Conservation (phyloP, 768 basidiomycete species). For the Astraeus odoratus region DNA sequence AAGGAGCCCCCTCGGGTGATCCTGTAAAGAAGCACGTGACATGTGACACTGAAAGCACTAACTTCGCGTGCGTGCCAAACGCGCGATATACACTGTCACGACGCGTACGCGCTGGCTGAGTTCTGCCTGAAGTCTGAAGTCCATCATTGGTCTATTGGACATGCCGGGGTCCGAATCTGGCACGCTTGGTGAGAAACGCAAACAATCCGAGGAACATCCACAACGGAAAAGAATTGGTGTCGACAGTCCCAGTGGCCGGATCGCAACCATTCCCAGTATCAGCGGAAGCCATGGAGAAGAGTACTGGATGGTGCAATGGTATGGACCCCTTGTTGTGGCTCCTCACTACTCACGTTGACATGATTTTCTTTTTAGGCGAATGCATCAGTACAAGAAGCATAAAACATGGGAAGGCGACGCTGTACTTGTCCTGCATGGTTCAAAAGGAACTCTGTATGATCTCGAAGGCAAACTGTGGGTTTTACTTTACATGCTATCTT, state of each 20-base stretch:
- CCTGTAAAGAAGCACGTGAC: too few relatives aligned
- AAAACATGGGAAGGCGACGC: constrained; percentile 89
- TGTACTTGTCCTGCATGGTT: constrained; percentile 46
- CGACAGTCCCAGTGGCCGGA: constrained; percentile 10
- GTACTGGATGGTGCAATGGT: constrained; percentile 83
- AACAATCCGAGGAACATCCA: constrained; percentile 16
- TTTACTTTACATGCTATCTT: background rate
- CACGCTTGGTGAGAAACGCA: constrained; percentile 24
- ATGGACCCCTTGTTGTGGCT: constrained; percentile 4
- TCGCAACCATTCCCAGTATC: constrained; percentile 7
- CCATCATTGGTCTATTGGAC: background rate
- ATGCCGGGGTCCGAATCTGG: constrained; percentile 18
- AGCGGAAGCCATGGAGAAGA: constrained; percentile 23
- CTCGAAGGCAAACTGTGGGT: constrained; percentile 59
- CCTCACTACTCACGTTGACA: background rate
- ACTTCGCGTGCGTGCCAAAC: too few relatives aligned
- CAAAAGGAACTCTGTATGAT: constrained; percentile 49
- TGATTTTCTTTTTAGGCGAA: constrained; percentile 39
- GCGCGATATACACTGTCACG: too few relatives aligned
- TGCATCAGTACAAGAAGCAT: constrained; percentile 70
- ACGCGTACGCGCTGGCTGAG: too few relatives aligned
- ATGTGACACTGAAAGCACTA: too few relatives aligned
- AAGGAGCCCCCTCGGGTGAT: too few relatives aligned
- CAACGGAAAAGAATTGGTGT: constrained; percentile 25
- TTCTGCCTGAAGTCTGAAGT: too few relatives aligned